Evolutionary conservation across 2,329 filamentous ascomycete species (phyloP).

Genomic region (Calonectria leucothoes): DNA sequence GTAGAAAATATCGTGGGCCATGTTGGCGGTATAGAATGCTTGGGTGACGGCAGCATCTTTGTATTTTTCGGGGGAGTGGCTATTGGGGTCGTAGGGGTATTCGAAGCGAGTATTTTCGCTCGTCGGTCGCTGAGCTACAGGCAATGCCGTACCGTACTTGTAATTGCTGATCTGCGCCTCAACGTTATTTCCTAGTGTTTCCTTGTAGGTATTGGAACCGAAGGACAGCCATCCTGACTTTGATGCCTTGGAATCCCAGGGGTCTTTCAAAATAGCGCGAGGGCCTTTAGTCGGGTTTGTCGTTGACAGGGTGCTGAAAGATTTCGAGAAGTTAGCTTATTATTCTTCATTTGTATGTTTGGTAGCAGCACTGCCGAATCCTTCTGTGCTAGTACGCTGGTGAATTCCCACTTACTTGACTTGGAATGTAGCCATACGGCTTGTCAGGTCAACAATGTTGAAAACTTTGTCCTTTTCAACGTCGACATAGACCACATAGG

Average conservation of each 20-base stretch:
- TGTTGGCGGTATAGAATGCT: too few species aligned
- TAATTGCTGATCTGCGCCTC: too few species aligned
- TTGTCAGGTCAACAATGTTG: background rate
- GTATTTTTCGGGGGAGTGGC: too few species aligned
- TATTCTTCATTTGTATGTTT: background rate
- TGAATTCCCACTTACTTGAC: background rate
- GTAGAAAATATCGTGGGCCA: too few species aligned
- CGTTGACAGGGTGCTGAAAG: background rate
- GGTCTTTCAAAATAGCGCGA: background rate
- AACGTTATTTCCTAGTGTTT: background rate
- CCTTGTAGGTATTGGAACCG: background rate
- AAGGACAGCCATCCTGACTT: background rate
- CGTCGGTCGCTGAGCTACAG: background rate
- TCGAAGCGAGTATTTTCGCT: background rate
- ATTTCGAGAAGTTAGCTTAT: background rate
- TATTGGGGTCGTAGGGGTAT: background rate
- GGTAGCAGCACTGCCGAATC: background rate
- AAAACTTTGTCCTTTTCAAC: background rate
- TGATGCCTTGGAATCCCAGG: background rate
- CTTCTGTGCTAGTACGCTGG: background rate
- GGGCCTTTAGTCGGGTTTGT: background rate
- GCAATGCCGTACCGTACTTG: too few species aligned
- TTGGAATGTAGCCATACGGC: background rate
- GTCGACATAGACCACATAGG: background rate
- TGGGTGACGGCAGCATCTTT: background rate